phyloP scores from a whole-genome alignment of 176 grass and related monocot species.

The Dendrocalamus sinicus region DNA sequence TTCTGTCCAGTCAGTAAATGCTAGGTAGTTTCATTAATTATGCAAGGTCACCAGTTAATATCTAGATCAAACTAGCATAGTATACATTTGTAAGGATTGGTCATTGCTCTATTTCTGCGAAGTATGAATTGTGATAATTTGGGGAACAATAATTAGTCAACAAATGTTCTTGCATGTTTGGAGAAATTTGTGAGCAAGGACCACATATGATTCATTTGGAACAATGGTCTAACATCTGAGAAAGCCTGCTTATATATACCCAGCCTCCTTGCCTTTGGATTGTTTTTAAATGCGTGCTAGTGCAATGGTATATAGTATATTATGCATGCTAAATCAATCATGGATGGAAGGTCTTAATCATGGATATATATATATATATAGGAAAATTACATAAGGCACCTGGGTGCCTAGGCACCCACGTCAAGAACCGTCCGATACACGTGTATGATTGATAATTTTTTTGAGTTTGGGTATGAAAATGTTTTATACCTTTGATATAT shows the following conservation, averaged over 20 bases:
- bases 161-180: neutral
- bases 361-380: too few species aligned
- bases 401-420: too few species aligned
- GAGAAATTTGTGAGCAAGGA: neutral
- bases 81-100: neutral
- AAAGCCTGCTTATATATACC: neutral
- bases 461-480: too few species aligned
- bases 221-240: neutral
- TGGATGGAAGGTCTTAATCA: too few species aligned
- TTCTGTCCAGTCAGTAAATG: neutral
- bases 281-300: too few species aligned
- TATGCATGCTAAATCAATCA: too few species aligned
- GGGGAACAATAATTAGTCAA: neutral
- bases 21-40: neutral
- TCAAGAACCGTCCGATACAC: too few species aligned
- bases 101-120: neutral
- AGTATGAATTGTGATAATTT: neutral
- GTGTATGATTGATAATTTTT: too few species aligned
- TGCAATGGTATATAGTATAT: too few species aligned
- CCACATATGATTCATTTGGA: neutral
- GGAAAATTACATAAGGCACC: too few species aligned
- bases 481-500: too few species aligned
- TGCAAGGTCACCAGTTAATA: neutral
- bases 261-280: too few species aligned
- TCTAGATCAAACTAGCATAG: neutral